Evolutionary conservation across 176 grass and related monocot species (phyloP).

Genomic region (Phyllostachys edulis): DNA sequence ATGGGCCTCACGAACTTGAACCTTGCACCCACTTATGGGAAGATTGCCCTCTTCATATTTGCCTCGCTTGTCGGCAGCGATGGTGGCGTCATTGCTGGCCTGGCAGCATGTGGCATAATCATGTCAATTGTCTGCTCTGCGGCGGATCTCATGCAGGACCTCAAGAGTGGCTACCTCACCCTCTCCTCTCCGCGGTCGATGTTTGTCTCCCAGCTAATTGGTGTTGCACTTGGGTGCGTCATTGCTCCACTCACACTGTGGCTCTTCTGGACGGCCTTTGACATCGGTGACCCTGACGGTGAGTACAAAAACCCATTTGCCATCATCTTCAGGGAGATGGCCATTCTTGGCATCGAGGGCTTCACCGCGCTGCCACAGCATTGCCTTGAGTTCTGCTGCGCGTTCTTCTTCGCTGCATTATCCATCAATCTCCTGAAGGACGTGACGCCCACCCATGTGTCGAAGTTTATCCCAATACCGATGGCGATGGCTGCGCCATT

Average conservation of each 20-base stretch:
- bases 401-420: conserved; percentile 15
- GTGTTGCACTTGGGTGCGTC: conserved; percentile 22
- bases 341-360: conserved; percentile 41
- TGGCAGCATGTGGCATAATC: conserved; percentile 46
- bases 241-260: conserved; percentile 51
- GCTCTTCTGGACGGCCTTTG: conserved; percentile 48
- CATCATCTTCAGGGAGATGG: conserved; percentile 56
- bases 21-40: conserved; percentile 47
- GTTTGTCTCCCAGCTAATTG: conserved; percentile 38
- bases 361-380: conserved; percentile 28
- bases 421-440: conserved; percentile 42
- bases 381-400: conserved; percentile 37
- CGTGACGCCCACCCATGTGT: background rate
- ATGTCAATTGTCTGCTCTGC: conserved; percentile 47
- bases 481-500: conserved; percentile 45
- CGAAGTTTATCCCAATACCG: conserved; percentile 41
- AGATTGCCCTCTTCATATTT: conserved; percentile 37
- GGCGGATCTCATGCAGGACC: conserved; percentile 53
- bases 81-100: conserved; percentile 38
- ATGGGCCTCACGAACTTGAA: conserved; percentile 53
- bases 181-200: conserved; percentile 39
- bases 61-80: conserved; percentile 33
- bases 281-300: conserved; percentile 34
- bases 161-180: conserved; percentile 47
- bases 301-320: conserved; percentile 38